These are phyloP conservation scores for Dictyostelium capitatum DNA, from an alignment of 78 protist species.

Conservation along the genomic window DNA sequence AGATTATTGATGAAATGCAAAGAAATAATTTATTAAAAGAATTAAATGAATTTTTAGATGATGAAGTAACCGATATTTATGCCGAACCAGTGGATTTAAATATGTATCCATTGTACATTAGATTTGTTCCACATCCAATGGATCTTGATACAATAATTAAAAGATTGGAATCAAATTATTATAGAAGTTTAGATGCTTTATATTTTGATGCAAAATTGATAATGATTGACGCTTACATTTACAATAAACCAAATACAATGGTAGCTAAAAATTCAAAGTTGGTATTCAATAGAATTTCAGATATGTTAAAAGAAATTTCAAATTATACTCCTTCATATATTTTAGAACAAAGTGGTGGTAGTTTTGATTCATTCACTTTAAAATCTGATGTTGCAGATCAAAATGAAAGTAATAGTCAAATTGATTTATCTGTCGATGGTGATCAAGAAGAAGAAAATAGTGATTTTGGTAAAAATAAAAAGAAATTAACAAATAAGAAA, in stretches of 20 bases:
- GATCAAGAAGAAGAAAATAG: neutral
- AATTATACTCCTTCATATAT: neutral
- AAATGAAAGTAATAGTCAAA: neutral
- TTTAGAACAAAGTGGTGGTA: neutral
- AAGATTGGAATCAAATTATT: constrained; percentile 32
- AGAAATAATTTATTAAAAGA: neutral
- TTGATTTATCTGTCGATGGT: neutral
- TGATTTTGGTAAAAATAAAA: neutral
- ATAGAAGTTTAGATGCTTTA: constrained; percentile 50
- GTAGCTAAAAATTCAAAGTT: constrained; percentile 54
- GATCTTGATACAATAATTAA: constrained; percentile 31
- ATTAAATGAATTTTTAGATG: neutral
- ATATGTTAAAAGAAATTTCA: neutral
- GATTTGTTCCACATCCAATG: constrained; percentile 77
- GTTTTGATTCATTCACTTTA: neutral
- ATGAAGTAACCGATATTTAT: constrained; percentile 48
- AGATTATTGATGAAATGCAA: neutral
- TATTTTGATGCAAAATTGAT: constrained; percentile 42
- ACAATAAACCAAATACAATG: constrained; percentile 56
- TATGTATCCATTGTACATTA: constrained; percentile 45
- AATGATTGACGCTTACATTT: constrained; percentile 62
- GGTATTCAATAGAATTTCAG: neutral
- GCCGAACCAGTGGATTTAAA: constrained; percentile 53
- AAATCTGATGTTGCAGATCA: neutral
- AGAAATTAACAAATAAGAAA: neutral